phyloP scores from a whole-genome alignment of 768 basidiomycete species.

The Tylopilus rubrobrunneus region DNA sequence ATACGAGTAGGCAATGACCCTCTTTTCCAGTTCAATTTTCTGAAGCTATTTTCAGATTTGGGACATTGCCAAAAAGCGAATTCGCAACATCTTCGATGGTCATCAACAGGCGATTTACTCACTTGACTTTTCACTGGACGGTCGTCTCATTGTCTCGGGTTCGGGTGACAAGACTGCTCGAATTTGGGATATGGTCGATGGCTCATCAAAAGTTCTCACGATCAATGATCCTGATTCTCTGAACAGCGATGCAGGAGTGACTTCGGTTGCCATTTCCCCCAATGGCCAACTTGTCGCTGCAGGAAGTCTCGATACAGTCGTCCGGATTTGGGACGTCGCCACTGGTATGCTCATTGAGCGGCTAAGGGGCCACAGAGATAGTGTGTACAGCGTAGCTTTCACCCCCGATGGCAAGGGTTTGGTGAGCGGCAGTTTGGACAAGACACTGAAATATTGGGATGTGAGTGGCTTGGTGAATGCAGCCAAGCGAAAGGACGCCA shows the following conservation, averaged over 20 bases:
- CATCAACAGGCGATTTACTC: constrained; percentile 95
- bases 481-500: constrained; percentile 32
- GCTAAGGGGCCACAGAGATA: constrained; percentile 75
- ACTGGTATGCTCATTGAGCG: constrained; percentile 67
- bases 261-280: constrained; percentile 75
- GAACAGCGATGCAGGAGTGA: constrained; percentile 63
- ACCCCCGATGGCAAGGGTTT: constrained; percentile 86
- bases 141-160: constrained; percentile 82
- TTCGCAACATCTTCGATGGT: constrained; percentile 79
- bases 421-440: constrained; percentile 89
- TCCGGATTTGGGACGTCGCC: constrained; percentile 76
- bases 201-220: constrained; percentile 32
- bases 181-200: constrained; percentile 59
- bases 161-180: constrained; percentile 74
- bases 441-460: constrained; percentile 88
- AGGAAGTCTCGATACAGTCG: constrained; percentile 70
- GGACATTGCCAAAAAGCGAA: constrained; percentile 80
- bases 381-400: constrained; percentile 88
- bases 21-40: neutral
- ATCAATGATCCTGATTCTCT: constrained; percentile 49
- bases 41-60: constrained; percentile 61
- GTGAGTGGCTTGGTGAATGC: constrained; percentile 38
- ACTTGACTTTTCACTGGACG: constrained; percentile 86
- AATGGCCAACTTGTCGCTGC: constrained; percentile 64
- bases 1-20: constrained; percentile 61